Conservation (phyloP, 2,329 filamentous ascomycete genomes). For the Cladophialophora exuberans region DNA sequence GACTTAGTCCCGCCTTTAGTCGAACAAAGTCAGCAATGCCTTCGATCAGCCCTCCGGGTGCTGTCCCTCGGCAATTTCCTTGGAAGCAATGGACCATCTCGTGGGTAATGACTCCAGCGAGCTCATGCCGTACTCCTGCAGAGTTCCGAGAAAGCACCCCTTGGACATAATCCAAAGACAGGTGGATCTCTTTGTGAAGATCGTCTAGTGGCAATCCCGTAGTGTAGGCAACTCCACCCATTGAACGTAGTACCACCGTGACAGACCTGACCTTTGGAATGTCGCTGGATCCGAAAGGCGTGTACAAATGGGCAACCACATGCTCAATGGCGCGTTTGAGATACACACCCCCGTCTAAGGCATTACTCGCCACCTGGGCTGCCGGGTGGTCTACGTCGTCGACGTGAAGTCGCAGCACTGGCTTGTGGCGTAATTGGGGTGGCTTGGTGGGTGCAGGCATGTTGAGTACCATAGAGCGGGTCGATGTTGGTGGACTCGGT, state of each 20-base stretch:
- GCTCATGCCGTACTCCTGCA: slow-evolving; percentile 54
- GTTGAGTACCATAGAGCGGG: no score
- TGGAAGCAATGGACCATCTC: slow-evolving; percentile 97
- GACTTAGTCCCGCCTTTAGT: slow-evolving; percentile 70
- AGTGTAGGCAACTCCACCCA: slow-evolving; percentile 88
- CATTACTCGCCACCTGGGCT: slow-evolving; percentile 66
- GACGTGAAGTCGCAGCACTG: slow-evolving; percentile 33
- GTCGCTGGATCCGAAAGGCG: slow-evolving; percentile 36
- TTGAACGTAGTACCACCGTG: slow-evolving; percentile 77
- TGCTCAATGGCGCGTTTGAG: slow-evolving; percentile 66
- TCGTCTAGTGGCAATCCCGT: slow-evolving; percentile 75
- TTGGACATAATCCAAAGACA: slow-evolving; percentile 75
- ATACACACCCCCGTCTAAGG: slow-evolving; percentile 65
- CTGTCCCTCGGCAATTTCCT: slow-evolving; percentile 64
- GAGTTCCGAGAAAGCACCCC: slow-evolving; percentile 22
- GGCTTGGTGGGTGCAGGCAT: slow-evolving; percentile 15
- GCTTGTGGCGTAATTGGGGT: slow-evolving; percentile 23
- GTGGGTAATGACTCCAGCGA: slow-evolving; percentile 82
- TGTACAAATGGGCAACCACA: slow-evolving; percentile 76
- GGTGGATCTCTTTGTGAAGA: slow-evolving; percentile 92
- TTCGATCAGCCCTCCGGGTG: slow-evolving; percentile 80
- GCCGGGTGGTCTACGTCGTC: slow-evolving; percentile 60
- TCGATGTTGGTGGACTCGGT: no score
- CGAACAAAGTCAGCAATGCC: slow-evolving; percentile 94
- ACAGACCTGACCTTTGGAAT: slow-evolving; percentile 73